Evolutionary conservation across 495 filamentous ascomycete genomes (phyloP), one percentile per base, ranked within the genome.

Genomic region (Trichoderma reesei): DNA sequence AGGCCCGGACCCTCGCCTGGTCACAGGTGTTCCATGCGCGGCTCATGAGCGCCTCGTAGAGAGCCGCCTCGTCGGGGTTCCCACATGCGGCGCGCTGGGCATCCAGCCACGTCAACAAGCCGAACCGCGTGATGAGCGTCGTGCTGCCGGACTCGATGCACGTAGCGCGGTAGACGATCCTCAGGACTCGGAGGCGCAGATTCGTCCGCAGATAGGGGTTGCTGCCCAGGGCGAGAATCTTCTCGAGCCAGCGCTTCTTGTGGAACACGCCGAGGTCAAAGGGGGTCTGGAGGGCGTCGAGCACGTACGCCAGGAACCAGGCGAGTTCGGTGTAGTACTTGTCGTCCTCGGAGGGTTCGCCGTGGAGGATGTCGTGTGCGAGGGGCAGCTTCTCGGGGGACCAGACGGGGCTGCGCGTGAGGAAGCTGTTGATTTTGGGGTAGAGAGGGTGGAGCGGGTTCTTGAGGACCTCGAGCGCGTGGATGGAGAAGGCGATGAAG

Each of bases 361-460:
- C 83, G 3, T 87, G 76, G 63, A 96, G 72, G 51, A 94, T 84
- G 67, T 83, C 85, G 65, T 90, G 81, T 46, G 94, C 83, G 70
- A 90, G 85, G 1, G 91, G 92, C 60, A 96, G 78, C 71, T 87
- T 88, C 46, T 86, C 81, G 18, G 88, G 66, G 33, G 85, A 80
- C 89, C 93, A 95, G 9, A 78, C 70, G 2, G 94, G 92, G 0
- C 85, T 81, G 59, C 84, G 85, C 44, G 88, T 86, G 54, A 98
- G 83, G 72, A 93, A 93, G 31, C 80, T 80, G 78, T 96, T 96
- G 78, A 93, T 77, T 69, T 96, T 96, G 37, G 85, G 82, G 69
- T 96, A 98, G 42, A 98, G 81, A 65, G 85, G 85, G 68, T 96
- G 90, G 51, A 89, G 77, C 9, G 94, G 93, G 65, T 93, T 86